Conservation (phyloP, 2,329 filamentous ascomycete species). For the Calonectria naviculata region DNA sequence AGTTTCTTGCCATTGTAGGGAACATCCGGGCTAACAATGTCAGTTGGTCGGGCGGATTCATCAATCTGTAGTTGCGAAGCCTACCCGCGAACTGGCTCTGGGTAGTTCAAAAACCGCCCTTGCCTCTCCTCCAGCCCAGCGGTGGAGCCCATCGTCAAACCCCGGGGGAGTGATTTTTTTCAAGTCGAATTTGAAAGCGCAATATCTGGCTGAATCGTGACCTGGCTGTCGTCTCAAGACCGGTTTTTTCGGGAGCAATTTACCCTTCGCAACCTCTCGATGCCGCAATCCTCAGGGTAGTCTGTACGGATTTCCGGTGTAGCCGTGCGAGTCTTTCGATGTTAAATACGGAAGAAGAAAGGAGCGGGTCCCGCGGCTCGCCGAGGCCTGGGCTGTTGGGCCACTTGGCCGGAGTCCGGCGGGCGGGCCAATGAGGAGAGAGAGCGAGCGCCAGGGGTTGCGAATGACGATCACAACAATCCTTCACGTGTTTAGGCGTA, state of each 20-base stretch:
- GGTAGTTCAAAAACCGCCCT: slow-evolving; percentile 16
- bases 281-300: neutral
- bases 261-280: neutral
- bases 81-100: slow-evolving; percentile 14
- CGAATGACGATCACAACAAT: neutral
- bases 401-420: neutral
- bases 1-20: slow-evolving; percentile 12
- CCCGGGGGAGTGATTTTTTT: neutral
- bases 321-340: neutral
- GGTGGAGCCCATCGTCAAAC: neutral
- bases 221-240: neutral
- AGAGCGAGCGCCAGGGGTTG: neutral
- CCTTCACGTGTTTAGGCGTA: neutral
- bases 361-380: neutral
- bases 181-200: neutral
- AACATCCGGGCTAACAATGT: neutral
- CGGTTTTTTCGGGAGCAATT: neutral
- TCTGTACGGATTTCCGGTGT: neutral
- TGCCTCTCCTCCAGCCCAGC: neutral
- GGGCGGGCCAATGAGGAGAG: neutral
- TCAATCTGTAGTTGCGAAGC: neutral
- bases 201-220: neutral
- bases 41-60: neutral
- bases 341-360: neutral
- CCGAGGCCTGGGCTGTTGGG: neutral